These are phyloP conservation scores for Lathyrus tuberosus DNA, from an alignment of 306 rosid genomes.

Conservation along the genomic window DNA sequence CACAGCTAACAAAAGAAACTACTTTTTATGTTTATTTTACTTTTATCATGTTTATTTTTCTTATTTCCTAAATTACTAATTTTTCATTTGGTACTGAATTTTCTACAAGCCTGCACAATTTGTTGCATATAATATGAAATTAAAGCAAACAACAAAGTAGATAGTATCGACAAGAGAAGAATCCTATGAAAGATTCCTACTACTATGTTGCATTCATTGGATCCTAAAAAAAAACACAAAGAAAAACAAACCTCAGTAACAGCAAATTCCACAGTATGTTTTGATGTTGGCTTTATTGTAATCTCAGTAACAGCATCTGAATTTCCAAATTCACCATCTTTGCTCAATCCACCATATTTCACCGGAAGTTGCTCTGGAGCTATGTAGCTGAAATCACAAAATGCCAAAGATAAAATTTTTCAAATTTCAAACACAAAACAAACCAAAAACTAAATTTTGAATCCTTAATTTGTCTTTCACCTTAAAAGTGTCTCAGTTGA, in stretches of 20 bases:
- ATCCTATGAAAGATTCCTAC: conserved; percentile 51
- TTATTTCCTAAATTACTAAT: conserved; percentile 20
- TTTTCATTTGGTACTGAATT: background rate
- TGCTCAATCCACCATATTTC: conserved; percentile 80
- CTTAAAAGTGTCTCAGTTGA: conserved; percentile 72
- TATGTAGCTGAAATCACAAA: conserved; percentile 56
- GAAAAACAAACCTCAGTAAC: conserved; percentile 62
- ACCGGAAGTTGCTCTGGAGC: conserved; percentile 75
- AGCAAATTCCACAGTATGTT: conserved; percentile 63
- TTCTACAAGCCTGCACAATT: background rate
- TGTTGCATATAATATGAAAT: conserved; percentile 26
- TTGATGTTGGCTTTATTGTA: conserved; percentile 59
- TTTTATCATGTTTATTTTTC: background rate
- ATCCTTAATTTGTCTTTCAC: conserved; percentile 38
- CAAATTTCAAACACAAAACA: background rate
- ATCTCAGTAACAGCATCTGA: conserved; percentile 64
- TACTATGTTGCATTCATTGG: conserved; percentile 39
- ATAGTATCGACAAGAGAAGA: conserved; percentile 34
- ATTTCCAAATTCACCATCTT: conserved; percentile 62
- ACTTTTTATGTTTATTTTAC: background rate
- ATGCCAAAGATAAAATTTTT: background rate
- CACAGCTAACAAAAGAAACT: background rate
- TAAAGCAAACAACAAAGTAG: conserved; percentile 21
- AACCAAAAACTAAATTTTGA: conserved; percentile 25
- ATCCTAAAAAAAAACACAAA: conserved; percentile 34